Base-by-base conservation (phyloP, 352 stramenopile species). In the Phytophthora chlamydospora region DNA sequence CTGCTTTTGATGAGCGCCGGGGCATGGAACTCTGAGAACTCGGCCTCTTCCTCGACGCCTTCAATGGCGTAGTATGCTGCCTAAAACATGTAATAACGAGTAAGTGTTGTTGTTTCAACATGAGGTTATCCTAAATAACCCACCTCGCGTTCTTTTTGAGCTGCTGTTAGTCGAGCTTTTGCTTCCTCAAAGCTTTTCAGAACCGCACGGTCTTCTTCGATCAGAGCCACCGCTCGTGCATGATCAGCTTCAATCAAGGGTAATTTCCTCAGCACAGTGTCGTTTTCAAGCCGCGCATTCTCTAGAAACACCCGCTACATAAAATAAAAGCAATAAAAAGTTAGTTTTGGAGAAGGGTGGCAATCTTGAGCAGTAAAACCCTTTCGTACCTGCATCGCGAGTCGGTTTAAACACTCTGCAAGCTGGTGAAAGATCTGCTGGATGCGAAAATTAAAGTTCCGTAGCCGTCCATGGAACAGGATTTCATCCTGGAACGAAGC, bases 21-120 rank as follows among this genome's bases (percentile, higher is more conserved):
- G 0, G 76, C 81, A 45, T 94, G 81, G 16, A 83, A 85, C 42
- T 90, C 84, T 0, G 83, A 81, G 50, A 92, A 88, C 48, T 91
- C 79, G 1, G 83, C 83, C 38, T 92, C 83, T 64, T 94, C 81
- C 56, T 92, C 81, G 1, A 91, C 80, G 3, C 83, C 85, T 75
- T 89, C 78, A 3, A 86, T 76, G 0, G 75, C 76, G 31, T 81
- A 73, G 49, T 73, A 72, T 2, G 78, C 78, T 6, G 53, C 51
- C 76, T 88, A 49, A 19, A 35, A 8, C 24, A 34, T 19, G 39
- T 11, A 24, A 19, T 49, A 11, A n/a, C 13, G 24, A 35, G 40
- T n/a, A 12, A 14, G n/a, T 19, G 13, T n/a, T 2, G 5, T 31
- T 38, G 6, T 11, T n/a, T 29, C 24, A 53, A 8, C 12, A 39